Conservation (phyloP, 805 yeast genomes). For the Brettanomyces custersianus region DNA sequence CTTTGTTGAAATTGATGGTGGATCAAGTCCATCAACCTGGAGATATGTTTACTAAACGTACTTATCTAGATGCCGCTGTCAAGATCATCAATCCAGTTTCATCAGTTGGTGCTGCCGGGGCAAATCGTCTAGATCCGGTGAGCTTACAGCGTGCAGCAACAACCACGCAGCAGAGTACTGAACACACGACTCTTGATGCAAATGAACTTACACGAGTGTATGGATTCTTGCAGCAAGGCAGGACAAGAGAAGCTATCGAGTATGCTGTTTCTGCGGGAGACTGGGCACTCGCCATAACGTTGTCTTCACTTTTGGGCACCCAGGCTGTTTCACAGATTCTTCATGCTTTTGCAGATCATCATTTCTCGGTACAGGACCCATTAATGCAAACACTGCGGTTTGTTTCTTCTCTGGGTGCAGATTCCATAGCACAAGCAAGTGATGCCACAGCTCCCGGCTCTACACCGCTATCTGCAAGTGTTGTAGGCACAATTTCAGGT, state of each 20-base stretch:
- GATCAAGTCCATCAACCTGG: conserved; percentile 16
- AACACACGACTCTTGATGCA: background rate
- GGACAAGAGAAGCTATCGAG: conserved; percentile 55
- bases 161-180: background rate
- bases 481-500: conserved; percentile 4
- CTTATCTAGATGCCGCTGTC: conserved; percentile 27
- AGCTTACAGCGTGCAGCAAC: conserved; percentile 8
- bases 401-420: conserved; percentile 9
- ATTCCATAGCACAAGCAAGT: conserved; percentile 13
- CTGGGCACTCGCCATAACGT: conserved; percentile 69
- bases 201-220: conserved; percentile 22
- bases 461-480: no score
- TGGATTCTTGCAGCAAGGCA: conserved; percentile 47
- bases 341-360: conserved; percentile 21
- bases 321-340: conserved; percentile 39
- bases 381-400: conserved; percentile 21
- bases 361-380: conserved; percentile 13
- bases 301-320: conserved; percentile 59
- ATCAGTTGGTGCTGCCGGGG: conserved; percentile 5
- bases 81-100: conserved; percentile 34
- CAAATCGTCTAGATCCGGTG: conserved; percentile 11
- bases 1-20: conserved; percentile 18
- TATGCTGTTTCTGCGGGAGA: conserved; percentile 54
- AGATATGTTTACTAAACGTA: conserved; percentile 18
- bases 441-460: no score